Base-by-base conservation (phyloP, 257 asterid species). In the Solanum ossicruentum region DNA sequence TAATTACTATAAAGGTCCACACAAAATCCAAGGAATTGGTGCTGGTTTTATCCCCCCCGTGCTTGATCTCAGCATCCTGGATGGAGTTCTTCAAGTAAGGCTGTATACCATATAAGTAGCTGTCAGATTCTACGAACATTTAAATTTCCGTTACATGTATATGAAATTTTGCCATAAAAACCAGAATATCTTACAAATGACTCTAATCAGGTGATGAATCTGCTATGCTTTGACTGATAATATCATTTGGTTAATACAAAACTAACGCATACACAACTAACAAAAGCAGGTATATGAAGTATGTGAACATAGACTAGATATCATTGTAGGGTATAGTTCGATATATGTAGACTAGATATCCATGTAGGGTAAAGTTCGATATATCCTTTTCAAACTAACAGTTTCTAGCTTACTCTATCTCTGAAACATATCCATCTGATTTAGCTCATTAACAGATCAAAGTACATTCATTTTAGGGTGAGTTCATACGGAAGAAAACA, bases 1-100 rank as follows among this genome's bases (percentile, higher is more conserved):
- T 26, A 73, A 12, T 36, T 72, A 70, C 49, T 71, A 16, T 86
- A 63, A 57, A 90, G 92, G 93, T 8, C 84, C 47, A 1, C 93
- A 90, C 70, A 84, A 90, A n/a, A 90, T 90, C 80, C 93, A 90
- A 86, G 93, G 93, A 17, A 87, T 90, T 81, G 93, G 93, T 69
- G 52, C 89, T 83, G 90, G 91, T 51, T 84, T 88, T 77, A 84
- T 90, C 83, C 88, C 89, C 32, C 66, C 86, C 16, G 91, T 90
- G 78, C 84, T 90, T 28, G 93, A 90, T 80, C 28, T 83, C 51
- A 86, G 73, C 82, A 43, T 90, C 49, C 84, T 90, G 57, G 93
- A 90, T 65, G 93, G 86, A 83, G 89, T 90, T 43, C 72, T 90
- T 80, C 84, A 85, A 67, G 93, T 90, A 86, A 85, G 92, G 11